Conservation (phyloP, 495 filamentous ascomycete species). For the Annulohypoxylon nitens region DNA sequence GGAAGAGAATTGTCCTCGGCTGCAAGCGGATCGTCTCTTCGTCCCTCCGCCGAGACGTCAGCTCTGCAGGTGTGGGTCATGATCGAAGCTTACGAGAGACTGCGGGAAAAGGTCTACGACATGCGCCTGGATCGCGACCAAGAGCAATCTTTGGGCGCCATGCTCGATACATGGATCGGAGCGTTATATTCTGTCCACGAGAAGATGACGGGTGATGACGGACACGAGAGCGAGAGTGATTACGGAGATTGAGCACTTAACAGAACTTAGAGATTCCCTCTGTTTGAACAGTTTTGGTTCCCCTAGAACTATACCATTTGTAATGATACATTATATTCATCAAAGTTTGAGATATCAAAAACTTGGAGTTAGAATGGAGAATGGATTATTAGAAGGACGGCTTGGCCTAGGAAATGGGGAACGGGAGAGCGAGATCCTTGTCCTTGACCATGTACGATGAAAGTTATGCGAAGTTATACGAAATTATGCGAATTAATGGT, state of each 20-base stretch:
- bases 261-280: background rate
- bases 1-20: constrained; percentile 59
- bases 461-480: constrained; percentile 3
- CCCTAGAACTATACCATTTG: constrained; percentile 7
- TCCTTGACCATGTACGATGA: constrained; percentile 3
- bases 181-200: constrained; percentile 60
- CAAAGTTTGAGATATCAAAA: constrained; percentile 7
- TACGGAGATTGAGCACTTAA: constrained; percentile 43
- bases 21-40: constrained; percentile 38
- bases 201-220: constrained; percentile 48
- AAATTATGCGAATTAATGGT: constrained; percentile 16
- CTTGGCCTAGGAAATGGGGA: background rate
- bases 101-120: constrained; percentile 54
- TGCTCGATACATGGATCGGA: constrained; percentile 61
- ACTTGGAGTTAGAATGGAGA: background rate
- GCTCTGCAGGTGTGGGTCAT: constrained; percentile 68
- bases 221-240: constrained; percentile 48
- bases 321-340: constrained; percentile 13
- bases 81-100: constrained; percentile 64
- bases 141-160: constrained; percentile 44
- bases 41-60: constrained; percentile 57
- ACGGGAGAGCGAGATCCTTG: background rate
- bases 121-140: constrained; percentile 41
- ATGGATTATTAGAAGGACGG: constrained; percentile 2
- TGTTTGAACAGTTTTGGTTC: constrained; percentile 4